A percentile compares a stretch with the other conserved stretches of the same genome.
These are phyloP conservation scores for Podospora sp. DNA, from an alignment of 495 filamentous ascomycete species.

Conservation along the genomic window DNA sequence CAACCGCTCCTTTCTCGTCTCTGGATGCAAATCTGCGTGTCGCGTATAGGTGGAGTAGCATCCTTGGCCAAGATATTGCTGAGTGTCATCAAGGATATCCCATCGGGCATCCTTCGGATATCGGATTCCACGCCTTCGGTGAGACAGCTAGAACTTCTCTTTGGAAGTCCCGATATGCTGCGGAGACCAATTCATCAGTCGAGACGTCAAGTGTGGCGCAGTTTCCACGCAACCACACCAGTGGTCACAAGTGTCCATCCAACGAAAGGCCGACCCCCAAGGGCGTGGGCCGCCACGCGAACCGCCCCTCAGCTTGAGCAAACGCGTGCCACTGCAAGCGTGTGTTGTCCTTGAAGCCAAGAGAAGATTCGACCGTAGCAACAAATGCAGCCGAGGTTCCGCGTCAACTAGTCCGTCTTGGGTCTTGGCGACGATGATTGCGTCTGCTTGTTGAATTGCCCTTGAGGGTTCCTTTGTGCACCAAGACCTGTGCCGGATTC, in stretches of 20 bases:
- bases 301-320: not conserved
- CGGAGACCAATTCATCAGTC: not conserved
- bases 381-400: conserved; percentile 14
- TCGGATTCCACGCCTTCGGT: not conserved
- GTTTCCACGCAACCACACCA: conserved; percentile 3
- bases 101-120: not conserved
- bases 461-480: not conserved
- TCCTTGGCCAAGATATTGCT: no score
- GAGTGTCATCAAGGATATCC: no score
- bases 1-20: not conserved
- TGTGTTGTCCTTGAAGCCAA: conserved; percentile 11
- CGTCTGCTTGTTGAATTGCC: not conserved
- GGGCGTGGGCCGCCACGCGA: not conserved
- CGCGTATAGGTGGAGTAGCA: no score
- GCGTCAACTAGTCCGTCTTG: not conserved
- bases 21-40: no score
- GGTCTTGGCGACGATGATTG: not conserved
- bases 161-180: not conserved
- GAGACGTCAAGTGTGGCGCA: conserved; percentile 14
- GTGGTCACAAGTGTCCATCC: not conserved
- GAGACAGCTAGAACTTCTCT: not conserved
- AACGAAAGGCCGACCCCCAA: not conserved
- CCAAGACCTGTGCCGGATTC: not conserved
- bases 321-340: not conserved
- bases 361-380: not conserved